Conservation (phyloP, 768 basidiomycete species). For the Lactarius evosmus region DNA sequence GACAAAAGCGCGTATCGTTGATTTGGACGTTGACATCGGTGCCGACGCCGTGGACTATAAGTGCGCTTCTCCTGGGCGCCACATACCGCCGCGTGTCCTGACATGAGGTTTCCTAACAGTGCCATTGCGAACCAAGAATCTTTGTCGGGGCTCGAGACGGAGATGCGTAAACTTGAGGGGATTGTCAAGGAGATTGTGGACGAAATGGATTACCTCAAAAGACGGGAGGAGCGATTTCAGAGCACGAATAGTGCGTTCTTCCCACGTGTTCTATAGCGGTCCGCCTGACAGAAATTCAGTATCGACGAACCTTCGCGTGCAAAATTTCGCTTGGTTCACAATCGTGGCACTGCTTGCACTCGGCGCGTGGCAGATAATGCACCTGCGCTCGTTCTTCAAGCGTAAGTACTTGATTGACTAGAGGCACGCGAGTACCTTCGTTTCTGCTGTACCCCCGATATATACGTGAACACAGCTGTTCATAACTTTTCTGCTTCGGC, state of each 20-base stretch:
- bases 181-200: conserved; percentile 92
- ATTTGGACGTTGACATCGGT: conserved; percentile 96
- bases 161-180: conserved; percentile 97
- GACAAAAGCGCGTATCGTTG: conserved; percentile 65
- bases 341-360: conserved; percentile 72
- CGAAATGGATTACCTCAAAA: conserved; percentile 88
- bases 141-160: conserved; percentile 90
- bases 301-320: conserved; percentile 88
- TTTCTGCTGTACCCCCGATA: conserved; percentile 9
- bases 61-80: conserved; percentile 47
- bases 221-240: conserved; percentile 84
- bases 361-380: conserved; percentile 93
- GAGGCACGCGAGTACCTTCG: conserved; percentile 2
- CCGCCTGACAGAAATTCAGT: conserved; percentile 43
- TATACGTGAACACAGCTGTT: conserved; percentile 4
- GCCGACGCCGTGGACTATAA: conserved; percentile 99
- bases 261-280: background rate
- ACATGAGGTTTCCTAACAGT: conserved; percentile 40
- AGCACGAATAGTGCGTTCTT: conserved; percentile 77
- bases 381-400: conserved; percentile 93
- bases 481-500: conserved; percentile 1
- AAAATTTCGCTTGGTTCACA: conserved; percentile 90
- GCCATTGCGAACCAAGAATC: conserved; percentile 99
- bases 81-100: background rate
- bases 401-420: conserved; percentile 87